Conservation (phyloP, 352 stramenopile species). For the Globisporangium barbulae region DNA sequence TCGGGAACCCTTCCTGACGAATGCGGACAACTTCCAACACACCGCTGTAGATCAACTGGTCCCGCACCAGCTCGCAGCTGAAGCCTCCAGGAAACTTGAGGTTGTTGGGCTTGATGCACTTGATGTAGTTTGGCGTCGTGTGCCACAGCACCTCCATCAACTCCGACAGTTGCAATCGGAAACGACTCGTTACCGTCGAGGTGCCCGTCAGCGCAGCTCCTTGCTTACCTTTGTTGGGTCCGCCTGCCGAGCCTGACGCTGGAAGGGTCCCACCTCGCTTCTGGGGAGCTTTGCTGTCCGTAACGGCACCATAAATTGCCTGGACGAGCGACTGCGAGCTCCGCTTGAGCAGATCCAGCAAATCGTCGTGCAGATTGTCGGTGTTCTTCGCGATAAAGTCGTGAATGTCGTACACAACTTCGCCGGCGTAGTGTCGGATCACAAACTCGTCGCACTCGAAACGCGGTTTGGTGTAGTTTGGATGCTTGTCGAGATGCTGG, state of each 20-base stretch:
- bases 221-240: conserved; percentile 31
- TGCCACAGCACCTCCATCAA: conserved; percentile 82
- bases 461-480: conserved; percentile 64
- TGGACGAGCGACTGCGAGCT: conserved; percentile 66
- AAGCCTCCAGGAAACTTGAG: conserved; percentile 89
- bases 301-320: conserved; percentile 37
- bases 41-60: conserved; percentile 91
- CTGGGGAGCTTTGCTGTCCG: conserved; percentile 5
- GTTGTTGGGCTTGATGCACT: conserved; percentile 95
- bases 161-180: conserved; percentile 72
- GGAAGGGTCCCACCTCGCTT: conserved; percentile 18
- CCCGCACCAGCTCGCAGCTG: conserved; percentile 83
- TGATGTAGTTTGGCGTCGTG: conserved; percentile 93
- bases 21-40: conserved; percentile 93
- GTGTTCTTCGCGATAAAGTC: conserved; percentile 89
- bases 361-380: conserved; percentile 86
- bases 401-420: conserved; percentile 78
- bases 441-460: conserved; percentile 87
- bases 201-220: conserved; percentile 55
- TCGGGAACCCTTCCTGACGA: conserved; percentile 89
- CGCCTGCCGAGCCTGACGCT: background rate
- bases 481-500: conserved; percentile 70
- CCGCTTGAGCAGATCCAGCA: conserved; percentile 70
- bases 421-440: conserved; percentile 81
- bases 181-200: conserved; percentile 66